Evolutionary conservation across 169 alveolate genomes (phyloP).

Genomic region (Cryptosporidium muris): DNA sequence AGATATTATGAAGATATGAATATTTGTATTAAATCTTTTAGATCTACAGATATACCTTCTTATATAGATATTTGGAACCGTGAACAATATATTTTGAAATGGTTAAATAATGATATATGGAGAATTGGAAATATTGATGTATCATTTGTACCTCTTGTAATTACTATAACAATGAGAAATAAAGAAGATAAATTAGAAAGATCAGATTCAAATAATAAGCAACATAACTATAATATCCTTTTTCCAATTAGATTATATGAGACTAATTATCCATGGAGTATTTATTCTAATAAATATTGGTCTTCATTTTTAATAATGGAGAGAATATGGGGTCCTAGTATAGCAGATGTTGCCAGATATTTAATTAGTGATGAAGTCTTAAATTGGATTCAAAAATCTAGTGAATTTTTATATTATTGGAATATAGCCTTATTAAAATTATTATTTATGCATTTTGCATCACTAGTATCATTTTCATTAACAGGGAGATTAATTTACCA

Average conservation of each 20-base stretch:
- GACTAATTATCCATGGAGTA: constrained; percentile 46
- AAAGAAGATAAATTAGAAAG: background rate
- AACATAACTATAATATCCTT: constrained; percentile 4
- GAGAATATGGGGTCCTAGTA: constrained; percentile 28
- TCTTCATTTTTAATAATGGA: constrained; percentile 53
- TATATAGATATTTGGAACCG: constrained; percentile 36
- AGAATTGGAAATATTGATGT: constrained; percentile 2
- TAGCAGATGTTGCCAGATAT: constrained; percentile 23
- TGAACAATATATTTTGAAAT: constrained; percentile 43
- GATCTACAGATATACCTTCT: background rate
- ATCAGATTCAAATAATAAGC: background rate
- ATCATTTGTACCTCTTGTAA: constrained; percentile 20
- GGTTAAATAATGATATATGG: constrained; percentile 51
- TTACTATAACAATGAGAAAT: background rate
- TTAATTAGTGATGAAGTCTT: constrained; percentile 19
- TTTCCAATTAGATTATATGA: constrained; percentile 9
- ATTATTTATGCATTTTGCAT: constrained; percentile 9
- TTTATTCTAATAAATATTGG: constrained; percentile 22
- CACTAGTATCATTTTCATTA: constrained; percentile 34
- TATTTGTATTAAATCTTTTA: constrained; percentile 22
- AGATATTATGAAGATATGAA: background rate
- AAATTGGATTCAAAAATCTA: constrained; percentile 42
- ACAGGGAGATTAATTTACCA: constrained; percentile 46
- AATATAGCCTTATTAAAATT: constrained; percentile 7
- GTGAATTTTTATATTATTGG: constrained; percentile 19